phyloP scores from a whole-genome alignment of 2,329 filamentous ascomycete genomes.

The Exophiala spinifera region DNA sequence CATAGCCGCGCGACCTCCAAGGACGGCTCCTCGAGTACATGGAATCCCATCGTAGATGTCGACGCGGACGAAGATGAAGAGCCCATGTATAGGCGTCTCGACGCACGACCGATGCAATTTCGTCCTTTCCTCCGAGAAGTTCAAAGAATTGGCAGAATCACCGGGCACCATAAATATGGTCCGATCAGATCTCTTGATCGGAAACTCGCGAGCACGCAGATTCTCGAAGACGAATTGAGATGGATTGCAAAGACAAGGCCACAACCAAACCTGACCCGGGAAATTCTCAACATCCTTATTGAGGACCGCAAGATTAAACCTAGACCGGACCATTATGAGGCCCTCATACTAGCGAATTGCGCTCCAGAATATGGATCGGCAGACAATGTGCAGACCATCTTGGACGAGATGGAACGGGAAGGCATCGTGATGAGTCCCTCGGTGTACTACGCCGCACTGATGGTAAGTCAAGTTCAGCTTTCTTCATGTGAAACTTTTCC shows the following conservation, averaged over 20 bases:
- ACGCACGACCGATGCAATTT: constrained; percentile 2
- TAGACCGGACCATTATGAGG: constrained; percentile 58
- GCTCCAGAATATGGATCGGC: constrained; percentile 64
- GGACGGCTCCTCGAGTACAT: too few relatives aligned
- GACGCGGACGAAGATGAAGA: background rate
- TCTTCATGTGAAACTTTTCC: background rate
- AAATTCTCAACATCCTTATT: constrained; percentile 39
- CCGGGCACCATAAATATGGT: background rate
- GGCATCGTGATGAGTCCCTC: constrained; percentile 62
- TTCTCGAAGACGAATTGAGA: constrained; percentile 24
- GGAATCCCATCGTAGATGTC: too few relatives aligned
- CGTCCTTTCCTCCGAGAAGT: constrained; percentile 3
- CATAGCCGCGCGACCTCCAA: too few relatives aligned
- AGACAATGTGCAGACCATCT: constrained; percentile 58
- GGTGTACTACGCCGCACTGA: constrained; percentile 69
- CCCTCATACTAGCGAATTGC: constrained; percentile 69
- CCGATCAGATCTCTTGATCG: constrained; percentile 4
- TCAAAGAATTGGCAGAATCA: background rate
- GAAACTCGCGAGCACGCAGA: constrained; percentile 6
- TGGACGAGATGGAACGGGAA: constrained; percentile 67
- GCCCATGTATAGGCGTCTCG: background rate
- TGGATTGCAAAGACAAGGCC: constrained; percentile 16
- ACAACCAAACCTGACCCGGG: constrained; percentile 9
- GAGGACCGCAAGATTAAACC: constrained; percentile 38
- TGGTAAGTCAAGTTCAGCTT: constrained; percentile 47